Conservation (phyloP, 2,329 filamentous ascomycete genomes). For the Claviceps digitariae region DNA sequence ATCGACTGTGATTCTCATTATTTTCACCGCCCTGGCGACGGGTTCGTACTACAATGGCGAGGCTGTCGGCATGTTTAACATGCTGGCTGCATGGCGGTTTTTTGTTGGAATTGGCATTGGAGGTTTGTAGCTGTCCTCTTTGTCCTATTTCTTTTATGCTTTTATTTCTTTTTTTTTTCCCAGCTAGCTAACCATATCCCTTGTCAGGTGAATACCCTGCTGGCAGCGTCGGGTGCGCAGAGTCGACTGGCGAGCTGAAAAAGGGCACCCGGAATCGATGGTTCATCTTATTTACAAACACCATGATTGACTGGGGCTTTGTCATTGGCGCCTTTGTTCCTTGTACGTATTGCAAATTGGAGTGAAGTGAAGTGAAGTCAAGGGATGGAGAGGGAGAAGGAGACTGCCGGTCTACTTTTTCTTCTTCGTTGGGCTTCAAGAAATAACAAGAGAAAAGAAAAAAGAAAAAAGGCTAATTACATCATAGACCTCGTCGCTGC, state of each 20-base stretch:
- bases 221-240: slow-evolving; percentile 64
- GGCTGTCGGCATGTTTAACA: slow-evolving; percentile 57
- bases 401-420: too few relatives aligned
- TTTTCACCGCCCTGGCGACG: slow-evolving; percentile 70
- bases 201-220: slow-evolving; percentile 59
- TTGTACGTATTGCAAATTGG: slow-evolving; percentile 19
- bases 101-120: slow-evolving; percentile 72
- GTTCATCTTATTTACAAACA: slow-evolving; percentile 85
- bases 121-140: too few relatives aligned
- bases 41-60: slow-evolving; percentile 64
- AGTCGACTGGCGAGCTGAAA: slow-evolving; percentile 71
- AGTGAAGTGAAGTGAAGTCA: too few relatives aligned
- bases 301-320: slow-evolving; percentile 75
- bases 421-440: too few relatives aligned
- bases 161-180: slow-evolving; percentile 31
- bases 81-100: slow-evolving; percentile 71
- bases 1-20: slow-evolving; percentile 69
- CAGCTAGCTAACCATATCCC: neutral
- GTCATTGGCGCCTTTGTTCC: slow-evolving; percentile 70
- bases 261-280: slow-evolving; percentile 71
- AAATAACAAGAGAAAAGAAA: neutral
- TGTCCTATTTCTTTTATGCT: too few relatives aligned
- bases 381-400: neutral
- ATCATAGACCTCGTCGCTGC: slow-evolving; percentile 33
- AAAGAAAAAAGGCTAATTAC: too few relatives aligned